phyloP scores from a whole-genome alignment of 805 yeast species.

The Peterozyma toletana region DNA sequence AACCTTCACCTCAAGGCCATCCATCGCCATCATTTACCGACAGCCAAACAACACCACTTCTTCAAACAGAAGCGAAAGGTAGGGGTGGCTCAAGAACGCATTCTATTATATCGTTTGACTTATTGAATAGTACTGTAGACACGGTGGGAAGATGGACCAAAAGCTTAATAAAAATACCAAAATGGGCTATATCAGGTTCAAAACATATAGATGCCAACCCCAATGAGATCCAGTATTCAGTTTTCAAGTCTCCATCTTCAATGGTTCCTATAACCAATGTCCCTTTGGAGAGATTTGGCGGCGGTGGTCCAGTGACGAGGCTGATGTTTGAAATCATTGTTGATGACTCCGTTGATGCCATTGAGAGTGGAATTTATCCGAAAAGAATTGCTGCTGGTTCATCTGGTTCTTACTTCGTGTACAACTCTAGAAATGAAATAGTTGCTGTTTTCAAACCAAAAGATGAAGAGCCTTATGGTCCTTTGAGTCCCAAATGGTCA shows the following conservation, averaged over 20 bases:
- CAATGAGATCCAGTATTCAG: conserved; percentile 48
- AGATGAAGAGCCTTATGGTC: conserved; percentile 78
- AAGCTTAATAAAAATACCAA: conserved; percentile 12
- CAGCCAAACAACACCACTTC: too few relatives aligned
- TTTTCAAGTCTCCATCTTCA: conserved; percentile 35
- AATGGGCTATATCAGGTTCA: conserved; percentile 16
- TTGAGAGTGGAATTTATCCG: conserved; percentile 40
- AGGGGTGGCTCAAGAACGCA: conserved; percentile 9
- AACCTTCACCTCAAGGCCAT: too few relatives aligned
- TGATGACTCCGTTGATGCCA: conserved; percentile 34
- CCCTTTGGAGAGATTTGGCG: conserved; percentile 20
- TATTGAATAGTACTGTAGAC: conserved; percentile 8
- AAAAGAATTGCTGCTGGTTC: conserved; percentile 56
- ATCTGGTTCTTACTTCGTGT: conserved; percentile 63
- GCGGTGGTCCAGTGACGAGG: conserved; percentile 19
- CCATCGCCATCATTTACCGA: too few relatives aligned
- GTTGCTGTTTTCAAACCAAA: conserved; percentile 70
- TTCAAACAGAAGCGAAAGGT: too few relatives aligned
- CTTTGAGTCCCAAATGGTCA: conserved; percentile 71
- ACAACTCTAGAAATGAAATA: conserved; percentile 24
- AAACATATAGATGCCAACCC: conserved; percentile 13
- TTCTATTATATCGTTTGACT: conserved; percentile 14
- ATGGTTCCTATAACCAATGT: conserved; percentile 17
- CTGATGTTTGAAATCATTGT: conserved; percentile 32
- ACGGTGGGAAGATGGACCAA: conserved; percentile 16